These are phyloP conservation scores for Boletales sp. DNA, from an alignment of 768 basidiomycete species.

Conservation along the genomic window DNA sequence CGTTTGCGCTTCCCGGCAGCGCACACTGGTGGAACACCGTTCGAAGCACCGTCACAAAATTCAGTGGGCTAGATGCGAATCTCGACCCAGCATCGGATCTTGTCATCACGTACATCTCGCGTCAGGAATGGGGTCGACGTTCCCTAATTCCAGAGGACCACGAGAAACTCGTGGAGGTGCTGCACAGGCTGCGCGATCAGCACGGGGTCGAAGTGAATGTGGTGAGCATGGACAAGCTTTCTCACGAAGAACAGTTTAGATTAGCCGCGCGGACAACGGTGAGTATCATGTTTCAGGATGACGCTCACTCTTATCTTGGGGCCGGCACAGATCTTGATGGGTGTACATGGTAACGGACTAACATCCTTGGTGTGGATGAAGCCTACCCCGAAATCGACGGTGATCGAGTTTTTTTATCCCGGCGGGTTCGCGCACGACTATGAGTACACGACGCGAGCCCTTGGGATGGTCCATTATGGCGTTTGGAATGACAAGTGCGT, in stretches of 20 bases:
- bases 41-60: conserved; percentile 67
- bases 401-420: conserved; percentile 90
- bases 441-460: conserved; percentile 69
- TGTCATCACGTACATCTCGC: conserved; percentile 90
- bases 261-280: conserved; percentile 86
- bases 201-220: conserved; percentile 88
- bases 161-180: conserved; percentile 69
- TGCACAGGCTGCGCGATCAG: conserved; percentile 62
- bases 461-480: conserved; percentile 82
- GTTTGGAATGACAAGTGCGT: conserved; percentile 76
- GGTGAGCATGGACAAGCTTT: conserved; percentile 79
- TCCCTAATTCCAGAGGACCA: conserved; percentile 78
- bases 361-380: conserved; percentile 93
- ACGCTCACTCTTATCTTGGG: too few relatives aligned
- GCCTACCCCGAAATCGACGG: conserved; percentile 73
- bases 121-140: conserved; percentile 85
- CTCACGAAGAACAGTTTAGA: conserved; percentile 76
- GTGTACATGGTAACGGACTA: conserved; percentile 90
- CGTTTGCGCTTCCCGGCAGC: conserved; percentile 73
- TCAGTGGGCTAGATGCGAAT: conserved; percentile 56
- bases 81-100: conserved; percentile 50
- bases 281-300: conserved; percentile 21
- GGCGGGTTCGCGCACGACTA: conserved; percentile 86
- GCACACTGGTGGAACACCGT: conserved; percentile 83
- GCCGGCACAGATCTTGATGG: conserved; percentile 76